These are phyloP conservation scores for Paecilomyces niveus DNA, from an alignment of 2,329 filamentous ascomycete species.

Conservation along the genomic window DNA sequence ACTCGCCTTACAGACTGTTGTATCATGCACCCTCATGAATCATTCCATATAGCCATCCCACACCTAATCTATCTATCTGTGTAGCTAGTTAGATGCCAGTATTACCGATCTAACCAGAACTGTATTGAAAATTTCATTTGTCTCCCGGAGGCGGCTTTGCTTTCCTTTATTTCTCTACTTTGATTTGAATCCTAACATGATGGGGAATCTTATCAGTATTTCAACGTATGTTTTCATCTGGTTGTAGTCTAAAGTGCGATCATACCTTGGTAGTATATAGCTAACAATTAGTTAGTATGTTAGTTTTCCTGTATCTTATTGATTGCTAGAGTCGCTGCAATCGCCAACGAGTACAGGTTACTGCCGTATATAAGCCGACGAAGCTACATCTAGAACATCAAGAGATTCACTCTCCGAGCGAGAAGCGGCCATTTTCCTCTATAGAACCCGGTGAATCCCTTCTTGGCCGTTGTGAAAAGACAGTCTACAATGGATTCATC, in stretches of 20 bases:
- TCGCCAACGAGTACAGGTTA: no score
- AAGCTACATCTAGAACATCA: no score
- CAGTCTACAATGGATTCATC: no score
- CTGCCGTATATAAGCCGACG: no score
- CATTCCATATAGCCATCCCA: slow-evolving; percentile 21
- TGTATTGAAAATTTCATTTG: slow-evolving; percentile 6
- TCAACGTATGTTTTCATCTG: neutral
- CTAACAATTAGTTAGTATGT: neutral
- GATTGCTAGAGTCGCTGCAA: no score
- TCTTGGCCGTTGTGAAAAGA: no score
- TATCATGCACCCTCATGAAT: slow-evolving; percentile 28
- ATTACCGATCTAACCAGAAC: slow-evolving; percentile 5
- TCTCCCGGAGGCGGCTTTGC: neutral
- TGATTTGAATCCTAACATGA: neutral
- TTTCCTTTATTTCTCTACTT: neutral
- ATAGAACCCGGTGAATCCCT: no score
- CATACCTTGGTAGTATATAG: neutral
- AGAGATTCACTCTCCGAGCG: no score
- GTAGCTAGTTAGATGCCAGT: slow-evolving; percentile 22
- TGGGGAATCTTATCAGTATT: neutral
- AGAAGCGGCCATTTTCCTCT: no score
- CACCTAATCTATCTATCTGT: slow-evolving; percentile 24
- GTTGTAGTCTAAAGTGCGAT: neutral
- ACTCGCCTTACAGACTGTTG: slow-evolving; percentile 16
- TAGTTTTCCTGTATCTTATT: neutral